Evolutionary conservation across 331 rosid species (phyloP).

Genomic region (Acacia concinna): DNA sequence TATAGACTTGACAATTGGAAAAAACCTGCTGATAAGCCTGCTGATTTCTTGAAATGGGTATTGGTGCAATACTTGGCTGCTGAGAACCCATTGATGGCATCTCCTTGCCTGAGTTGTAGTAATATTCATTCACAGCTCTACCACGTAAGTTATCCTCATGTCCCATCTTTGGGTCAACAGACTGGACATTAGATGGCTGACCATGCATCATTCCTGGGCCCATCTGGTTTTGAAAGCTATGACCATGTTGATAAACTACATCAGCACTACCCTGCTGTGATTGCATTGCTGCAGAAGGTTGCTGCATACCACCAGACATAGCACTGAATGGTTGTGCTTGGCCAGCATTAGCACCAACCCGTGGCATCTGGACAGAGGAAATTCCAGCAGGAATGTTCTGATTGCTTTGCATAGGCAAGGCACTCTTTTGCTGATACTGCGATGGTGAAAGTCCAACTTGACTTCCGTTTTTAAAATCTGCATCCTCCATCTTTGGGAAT

Average conservation of each 20-base stretch:
- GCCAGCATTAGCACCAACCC: slow-evolving; percentile 50
- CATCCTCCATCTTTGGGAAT: slow-evolving; percentile 59
- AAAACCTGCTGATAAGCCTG: slow-evolving; percentile 88
- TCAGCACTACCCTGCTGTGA: slow-evolving; percentile 64
- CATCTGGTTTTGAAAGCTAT: slow-evolving; percentile 72
- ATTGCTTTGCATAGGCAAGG: slow-evolving; percentile 53
- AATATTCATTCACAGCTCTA: slow-evolving; percentile 71
- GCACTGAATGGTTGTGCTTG: slow-evolving; percentile 66
- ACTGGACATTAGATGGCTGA: slow-evolving; percentile 66
- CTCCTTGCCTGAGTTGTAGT: slow-evolving; percentile 64
- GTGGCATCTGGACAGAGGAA: slow-evolving; percentile 57
- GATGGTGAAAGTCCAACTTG: slow-evolving; percentile 80
- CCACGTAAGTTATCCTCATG: slow-evolving; percentile 57
- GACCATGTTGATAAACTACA: slow-evolving; percentile 58
- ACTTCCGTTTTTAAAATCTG: slow-evolving; percentile 61
- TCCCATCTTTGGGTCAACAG: slow-evolving; percentile 54
- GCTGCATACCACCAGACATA: slow-evolving; percentile 53
- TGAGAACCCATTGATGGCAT: slow-evolving; percentile 51
- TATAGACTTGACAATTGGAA: background rate
- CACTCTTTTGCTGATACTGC: slow-evolving; percentile 62
- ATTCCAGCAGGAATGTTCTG: slow-evolving; percentile 56
- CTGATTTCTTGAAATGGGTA: slow-evolving; percentile 65
- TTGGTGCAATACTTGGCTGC: slow-evolving; percentile 73
- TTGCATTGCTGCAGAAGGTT: slow-evolving; percentile 58
- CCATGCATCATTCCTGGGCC: slow-evolving; percentile 58